Conservation (phyloP, 2,329 filamentous ascomycete species). For the Ceratocystis huliohia region DNA sequence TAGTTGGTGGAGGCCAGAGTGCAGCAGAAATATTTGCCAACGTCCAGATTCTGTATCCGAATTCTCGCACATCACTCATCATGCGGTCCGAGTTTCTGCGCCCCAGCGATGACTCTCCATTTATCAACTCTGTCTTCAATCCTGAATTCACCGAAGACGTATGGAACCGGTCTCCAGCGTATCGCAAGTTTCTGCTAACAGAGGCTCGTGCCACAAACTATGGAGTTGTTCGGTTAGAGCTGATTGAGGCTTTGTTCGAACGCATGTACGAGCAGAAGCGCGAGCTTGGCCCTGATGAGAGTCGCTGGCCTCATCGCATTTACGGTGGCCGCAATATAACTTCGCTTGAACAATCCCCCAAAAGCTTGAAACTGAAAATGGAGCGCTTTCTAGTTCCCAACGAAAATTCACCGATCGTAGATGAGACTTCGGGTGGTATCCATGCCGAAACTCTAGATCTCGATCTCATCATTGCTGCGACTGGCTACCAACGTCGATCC, state of each 20-base stretch:
- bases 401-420: slow-evolving; percentile 30
- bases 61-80: slow-evolving; percentile 61
- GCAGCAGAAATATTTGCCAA: slow-evolving; percentile 94
- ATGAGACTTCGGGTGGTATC: slow-evolving; percentile 27
- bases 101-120: slow-evolving; percentile 90
- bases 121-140: slow-evolving; percentile 96
- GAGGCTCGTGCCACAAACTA: slow-evolving; percentile 84
- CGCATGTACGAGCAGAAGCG: slow-evolving; percentile 77
- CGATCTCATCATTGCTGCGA: slow-evolving; percentile 74
- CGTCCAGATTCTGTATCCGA: slow-evolving; percentile 68
- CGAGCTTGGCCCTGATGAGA: slow-evolving; percentile 52
- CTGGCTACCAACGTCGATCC: slow-evolving; percentile 67
- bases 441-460: slow-evolving; percentile 54
- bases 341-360: slow-evolving; percentile 41
- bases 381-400: slow-evolving; percentile 16
- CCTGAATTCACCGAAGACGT: slow-evolving; percentile 69
- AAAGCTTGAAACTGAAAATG: slow-evolving; percentile 46
- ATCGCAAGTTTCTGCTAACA: slow-evolving; percentile 48
- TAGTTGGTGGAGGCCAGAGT: slow-evolving; percentile 82
- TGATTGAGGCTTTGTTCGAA: slow-evolving; percentile 82
- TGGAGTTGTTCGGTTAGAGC: slow-evolving; percentile 77
- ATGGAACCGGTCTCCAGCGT: slow-evolving; percentile 51
- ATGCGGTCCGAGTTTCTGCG: slow-evolving; percentile 74
- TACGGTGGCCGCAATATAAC: slow-evolving; percentile 54
- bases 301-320: slow-evolving; percentile 71